These are phyloP conservation scores for Phyllosticta citrichinensis DNA, from an alignment of 2,329 filamentous ascomycete genomes.

Conservation along the genomic window DNA sequence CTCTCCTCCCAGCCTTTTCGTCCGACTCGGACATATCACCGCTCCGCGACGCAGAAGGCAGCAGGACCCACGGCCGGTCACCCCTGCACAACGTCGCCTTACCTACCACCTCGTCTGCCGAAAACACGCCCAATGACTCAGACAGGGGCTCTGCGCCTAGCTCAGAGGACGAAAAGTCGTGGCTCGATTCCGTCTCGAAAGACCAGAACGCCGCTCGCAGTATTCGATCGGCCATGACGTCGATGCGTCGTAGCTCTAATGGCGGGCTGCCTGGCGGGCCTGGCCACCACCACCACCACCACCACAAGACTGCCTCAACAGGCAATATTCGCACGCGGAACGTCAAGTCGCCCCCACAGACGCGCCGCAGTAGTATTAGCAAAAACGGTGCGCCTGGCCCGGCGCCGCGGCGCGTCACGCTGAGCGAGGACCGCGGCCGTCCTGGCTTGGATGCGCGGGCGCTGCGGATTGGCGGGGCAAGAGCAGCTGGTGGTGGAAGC, in stretches of 20 bases:
- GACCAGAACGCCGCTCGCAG: conserved; percentile 42
- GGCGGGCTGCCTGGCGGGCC: conserved; percentile 33
- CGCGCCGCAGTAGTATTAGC: conserved; percentile 52
- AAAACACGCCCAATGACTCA: conserved; percentile 20
- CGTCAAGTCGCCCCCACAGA: conserved; percentile 48
- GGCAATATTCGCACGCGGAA: conserved; percentile 54
- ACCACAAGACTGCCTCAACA: conserved; percentile 51
- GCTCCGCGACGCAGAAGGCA: conserved; percentile 35
- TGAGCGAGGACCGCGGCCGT: conserved; percentile 21
- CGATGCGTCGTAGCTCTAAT: conserved; percentile 49
- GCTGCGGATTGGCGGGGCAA: conserved; percentile 15
- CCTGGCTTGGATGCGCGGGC: conserved; percentile 17
- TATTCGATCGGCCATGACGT: conserved; percentile 47
- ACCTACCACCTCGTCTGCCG: conserved; percentile 15
- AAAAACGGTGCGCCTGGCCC: conserved; percentile 43
- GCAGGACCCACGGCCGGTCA: conserved; percentile 35
- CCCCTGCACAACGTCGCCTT: conserved; percentile 41
- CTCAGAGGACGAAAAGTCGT: conserved; percentile 41
- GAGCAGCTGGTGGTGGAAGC: conserved; percentile 9
- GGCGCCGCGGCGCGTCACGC: conserved; percentile 27
- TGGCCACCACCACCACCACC: conserved; percentile 30
- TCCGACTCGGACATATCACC: conserved; percentile 45
- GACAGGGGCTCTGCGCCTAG: conserved; percentile 23
- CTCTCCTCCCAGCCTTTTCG: conserved; percentile 48
- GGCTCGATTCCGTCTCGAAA: conserved; percentile 23